phyloP scores from a whole-genome alignment of 2,329 filamentous ascomycete species.

The Pseudopyricularia cyperi region DNA sequence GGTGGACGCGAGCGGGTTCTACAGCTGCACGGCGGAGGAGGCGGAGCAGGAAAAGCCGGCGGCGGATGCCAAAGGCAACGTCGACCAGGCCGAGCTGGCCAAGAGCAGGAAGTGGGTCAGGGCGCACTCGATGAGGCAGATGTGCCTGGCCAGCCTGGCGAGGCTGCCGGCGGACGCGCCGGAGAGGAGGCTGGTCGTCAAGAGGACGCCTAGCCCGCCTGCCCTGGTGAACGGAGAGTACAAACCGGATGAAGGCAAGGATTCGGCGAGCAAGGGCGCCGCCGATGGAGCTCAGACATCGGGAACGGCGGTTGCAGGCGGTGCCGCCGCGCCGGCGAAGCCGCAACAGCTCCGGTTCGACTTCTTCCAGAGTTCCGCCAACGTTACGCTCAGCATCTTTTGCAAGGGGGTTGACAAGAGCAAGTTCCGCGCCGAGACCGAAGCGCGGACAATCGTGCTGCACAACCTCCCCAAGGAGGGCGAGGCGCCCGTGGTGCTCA shows the following conservation, averaged over 20 bases:
- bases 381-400: constrained; percentile 23
- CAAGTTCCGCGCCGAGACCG: constrained; percentile 8
- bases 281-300: not conserved
- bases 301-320: not conserved
- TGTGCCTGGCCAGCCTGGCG: constrained; percentile 25
- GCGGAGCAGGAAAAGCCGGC: constrained; percentile 10
- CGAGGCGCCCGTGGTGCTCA: constrained; percentile 8
- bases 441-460: not conserved
- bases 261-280: not conserved
- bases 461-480: constrained; percentile 9
- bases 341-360: constrained; percentile 22
- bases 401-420: constrained; percentile 22
- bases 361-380: constrained; percentile 26
- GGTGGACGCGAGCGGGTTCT: constrained; percentile 33
- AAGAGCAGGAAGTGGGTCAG: constrained; percentile 9
- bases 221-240: constrained; percentile 6
- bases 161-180: constrained; percentile 28
- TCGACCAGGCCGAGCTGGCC: constrained; percentile 1
- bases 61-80: not conserved
- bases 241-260: constrained; percentile 3
- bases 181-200: constrained; percentile 30
- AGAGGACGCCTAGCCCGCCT: constrained; percentile 17
- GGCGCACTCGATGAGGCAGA: not conserved
- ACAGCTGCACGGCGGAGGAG: constrained; percentile 25
- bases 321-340: constrained; percentile 4